Percentiles rank a stretch among this genome's conserved stretches.
Evolutionary conservation across 345 rosid genomes (phyloP).

Genomic region (Abelmoschus esculentus): DNA sequence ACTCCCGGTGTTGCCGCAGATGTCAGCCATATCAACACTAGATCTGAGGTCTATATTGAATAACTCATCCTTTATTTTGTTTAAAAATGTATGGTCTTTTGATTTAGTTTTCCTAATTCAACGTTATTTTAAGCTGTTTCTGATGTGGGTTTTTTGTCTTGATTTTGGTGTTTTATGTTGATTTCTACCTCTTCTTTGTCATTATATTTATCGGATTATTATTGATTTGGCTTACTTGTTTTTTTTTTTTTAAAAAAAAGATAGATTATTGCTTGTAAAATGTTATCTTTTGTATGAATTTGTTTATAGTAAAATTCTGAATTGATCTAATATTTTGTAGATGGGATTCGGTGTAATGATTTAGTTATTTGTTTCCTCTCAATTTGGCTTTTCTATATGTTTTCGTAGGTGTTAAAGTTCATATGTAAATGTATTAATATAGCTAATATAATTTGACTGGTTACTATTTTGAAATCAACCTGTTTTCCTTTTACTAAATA

Average conservation of each 20-base stretch:
- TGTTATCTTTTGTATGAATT: background rate
- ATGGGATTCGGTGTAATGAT: background rate
- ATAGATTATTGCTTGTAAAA: background rate
- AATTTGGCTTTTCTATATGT: background rate
- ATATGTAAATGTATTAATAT: background rate
- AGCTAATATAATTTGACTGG: background rate
- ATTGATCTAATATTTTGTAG: background rate
- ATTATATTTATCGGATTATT: background rate
- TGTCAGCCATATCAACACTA: conserved; percentile 70
- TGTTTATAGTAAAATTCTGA: background rate
- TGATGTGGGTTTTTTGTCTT: background rate
- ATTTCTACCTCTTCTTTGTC: background rate
- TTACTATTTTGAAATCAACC: background rate
- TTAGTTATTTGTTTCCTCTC: background rate
- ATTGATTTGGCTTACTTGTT: background rate
- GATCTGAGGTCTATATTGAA: conserved; percentile 44
- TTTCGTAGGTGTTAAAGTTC: background rate
- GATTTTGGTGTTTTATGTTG: background rate
- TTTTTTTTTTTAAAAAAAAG: too few relatives aligned
- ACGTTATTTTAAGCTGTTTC: background rate
- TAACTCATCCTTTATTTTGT: background rate
- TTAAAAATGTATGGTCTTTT: background rate
- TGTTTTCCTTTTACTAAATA: background rate
- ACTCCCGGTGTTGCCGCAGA: conserved; percentile 82
- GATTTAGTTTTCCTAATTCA: background rate